These are phyloP conservation scores for Inosperma sp. DNA, from an alignment of 768 basidiomycete species.

Conservation along the genomic window DNA sequence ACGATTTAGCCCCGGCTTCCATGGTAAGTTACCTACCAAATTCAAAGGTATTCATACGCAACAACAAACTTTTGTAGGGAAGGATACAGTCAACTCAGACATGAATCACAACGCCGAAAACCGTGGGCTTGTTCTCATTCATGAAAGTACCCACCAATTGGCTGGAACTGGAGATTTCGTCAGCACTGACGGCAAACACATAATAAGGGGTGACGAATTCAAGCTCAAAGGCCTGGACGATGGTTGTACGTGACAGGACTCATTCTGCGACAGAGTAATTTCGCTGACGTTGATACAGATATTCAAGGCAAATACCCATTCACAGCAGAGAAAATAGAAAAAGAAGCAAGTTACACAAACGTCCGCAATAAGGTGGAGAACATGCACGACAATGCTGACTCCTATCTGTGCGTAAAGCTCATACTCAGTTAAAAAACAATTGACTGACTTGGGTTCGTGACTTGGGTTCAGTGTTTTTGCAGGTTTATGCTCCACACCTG, in stretches of 20 bases:
- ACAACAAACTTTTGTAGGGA: neutral
- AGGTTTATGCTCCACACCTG: neutral
- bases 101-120: neutral
- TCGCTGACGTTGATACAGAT: neutral
- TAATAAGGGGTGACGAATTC: neutral
- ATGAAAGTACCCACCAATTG: neutral
- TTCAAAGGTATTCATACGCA: neutral
- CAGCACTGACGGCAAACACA: neutral
- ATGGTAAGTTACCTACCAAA: neutral
- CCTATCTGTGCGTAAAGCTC: neutral
- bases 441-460: neutral
- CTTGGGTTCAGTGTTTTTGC: neutral
- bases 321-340: neutral
- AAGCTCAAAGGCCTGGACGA: neutral
- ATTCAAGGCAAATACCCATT: neutral
- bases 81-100: neutral
- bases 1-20: neutral
- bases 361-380: neutral
- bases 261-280: neutral
- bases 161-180: neutral
- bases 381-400: neutral
- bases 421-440: neutral
- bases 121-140: constrained; percentile 1
- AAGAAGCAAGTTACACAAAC: neutral
- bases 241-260: neutral